Evolutionary conservation across 1,139 yeast species (phyloP).

Genomic region (Hansenula sp.): DNA sequence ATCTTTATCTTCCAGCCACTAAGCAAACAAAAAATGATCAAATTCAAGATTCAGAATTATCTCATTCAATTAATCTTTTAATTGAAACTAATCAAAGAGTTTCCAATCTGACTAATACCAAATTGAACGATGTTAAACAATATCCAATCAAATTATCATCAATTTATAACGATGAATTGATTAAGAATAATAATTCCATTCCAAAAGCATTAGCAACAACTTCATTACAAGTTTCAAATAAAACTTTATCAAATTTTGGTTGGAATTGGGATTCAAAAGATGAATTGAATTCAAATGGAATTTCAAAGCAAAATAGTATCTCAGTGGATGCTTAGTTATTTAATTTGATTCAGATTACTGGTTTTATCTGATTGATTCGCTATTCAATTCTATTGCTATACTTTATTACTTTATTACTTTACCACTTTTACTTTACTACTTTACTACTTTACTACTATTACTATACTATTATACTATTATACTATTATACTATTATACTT

Average conservation of each 20-base stretch:
- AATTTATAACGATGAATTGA: slow-evolving; percentile 11
- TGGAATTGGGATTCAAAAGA: too few relatives aligned
- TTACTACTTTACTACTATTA: too few relatives aligned
- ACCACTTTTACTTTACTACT: too few relatives aligned
- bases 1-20: neutral
- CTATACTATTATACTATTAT: too few relatives aligned
- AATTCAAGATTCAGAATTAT: neutral
- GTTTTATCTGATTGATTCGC: neutral
- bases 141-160: slow-evolving; percentile 3
- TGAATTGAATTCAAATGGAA: too few relatives aligned
- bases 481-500: too few relatives aligned
- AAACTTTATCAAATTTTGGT: slow-evolving; percentile 6
- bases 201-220: slow-evolving; percentile 15
- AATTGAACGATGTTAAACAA: slow-evolving; percentile 2
- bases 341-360: neutral
- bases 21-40: neutral
- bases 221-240: slow-evolving; percentile 11
- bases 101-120: too few relatives aligned
- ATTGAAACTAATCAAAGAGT: too few relatives aligned
- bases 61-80: neutral
- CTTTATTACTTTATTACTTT: neutral
- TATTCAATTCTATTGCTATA: neutral
- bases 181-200: slow-evolving; percentile 4
- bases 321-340: neutral
- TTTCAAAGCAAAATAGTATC: too few relatives aligned